phyloP scores from a whole-genome alignment of 2,329 filamentous ascomycete species.

The Sarocladium strictum region DNA sequence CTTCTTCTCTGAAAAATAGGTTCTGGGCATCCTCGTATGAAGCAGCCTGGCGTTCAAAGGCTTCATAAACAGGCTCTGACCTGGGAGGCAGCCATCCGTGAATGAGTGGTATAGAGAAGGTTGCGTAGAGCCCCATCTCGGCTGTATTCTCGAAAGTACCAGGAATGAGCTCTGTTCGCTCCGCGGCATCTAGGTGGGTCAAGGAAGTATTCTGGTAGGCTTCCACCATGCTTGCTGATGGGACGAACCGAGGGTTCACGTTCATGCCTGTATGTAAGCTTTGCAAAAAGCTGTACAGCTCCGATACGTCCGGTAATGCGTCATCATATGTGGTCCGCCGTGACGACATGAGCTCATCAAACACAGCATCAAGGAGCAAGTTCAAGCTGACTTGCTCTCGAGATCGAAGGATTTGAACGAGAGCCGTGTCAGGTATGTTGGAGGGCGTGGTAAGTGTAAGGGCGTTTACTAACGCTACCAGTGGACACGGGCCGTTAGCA shows the following conservation, averaged over 20 bases:
- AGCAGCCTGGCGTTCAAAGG: slow-evolving; percentile 67
- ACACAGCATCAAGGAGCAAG: slow-evolving; percentile 78
- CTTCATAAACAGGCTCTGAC: slow-evolving; percentile 59
- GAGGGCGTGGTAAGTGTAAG: slow-evolving; percentile 75
- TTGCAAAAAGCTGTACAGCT: slow-evolving; percentile 81
- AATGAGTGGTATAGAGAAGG: slow-evolving; percentile 81
- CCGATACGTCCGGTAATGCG: slow-evolving; percentile 75
- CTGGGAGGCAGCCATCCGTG: slow-evolving; percentile 85
- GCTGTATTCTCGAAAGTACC: slow-evolving; percentile 82
- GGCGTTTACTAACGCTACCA: slow-evolving; percentile 90
- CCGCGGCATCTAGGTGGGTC: slow-evolving; percentile 44
- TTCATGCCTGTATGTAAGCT: slow-evolving; percentile 96
- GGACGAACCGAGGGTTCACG: slow-evolving; percentile 84
- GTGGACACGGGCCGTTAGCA: slow-evolving; percentile 86
- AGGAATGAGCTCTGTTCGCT: slow-evolving; percentile 42
- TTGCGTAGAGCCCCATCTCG: slow-evolving; percentile 87
- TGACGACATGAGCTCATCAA: slow-evolving; percentile 86
- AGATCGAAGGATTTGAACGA: slow-evolving; percentile 70
- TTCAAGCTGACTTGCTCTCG: slow-evolving; percentile 85
- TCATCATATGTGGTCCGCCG: slow-evolving; percentile 56
- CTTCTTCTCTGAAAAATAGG: slow-evolving; percentile 81
- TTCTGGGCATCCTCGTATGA: slow-evolving; percentile 93
- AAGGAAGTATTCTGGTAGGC: slow-evolving; percentile 47
- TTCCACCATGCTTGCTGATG: slow-evolving; percentile 41
- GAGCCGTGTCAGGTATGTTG: slow-evolving; percentile 54